Percentiles rank a stretch among this genome's conserved stretches.
phyloP scores from a whole-genome alignment of 1,284 basidiomycete species.

The Pseudozyma pruni region DNA sequence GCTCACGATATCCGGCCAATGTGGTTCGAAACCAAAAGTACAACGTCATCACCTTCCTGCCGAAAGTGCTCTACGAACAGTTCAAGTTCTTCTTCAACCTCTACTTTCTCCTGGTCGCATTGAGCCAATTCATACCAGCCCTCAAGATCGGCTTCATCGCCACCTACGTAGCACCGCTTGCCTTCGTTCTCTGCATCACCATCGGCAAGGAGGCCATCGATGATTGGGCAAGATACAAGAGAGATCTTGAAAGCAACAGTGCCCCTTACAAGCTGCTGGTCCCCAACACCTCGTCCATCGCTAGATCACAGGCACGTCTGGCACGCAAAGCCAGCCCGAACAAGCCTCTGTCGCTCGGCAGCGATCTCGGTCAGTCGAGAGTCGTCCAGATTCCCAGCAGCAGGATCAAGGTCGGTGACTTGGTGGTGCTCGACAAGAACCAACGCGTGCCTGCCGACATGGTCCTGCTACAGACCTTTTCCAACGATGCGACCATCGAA shows the following conservation, averaged over 20 bases:
- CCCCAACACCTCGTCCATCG: conserved; percentile 52
- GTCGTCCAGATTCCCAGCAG: conserved; percentile 76
- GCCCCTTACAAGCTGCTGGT: conserved; percentile 86
- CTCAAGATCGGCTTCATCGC: conserved; percentile 97
- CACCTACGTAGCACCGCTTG: conserved; percentile 95
- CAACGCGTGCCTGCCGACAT: conserved; percentile 96
- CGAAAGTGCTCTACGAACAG: conserved; percentile 96
- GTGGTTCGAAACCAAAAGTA: conserved; percentile 98
- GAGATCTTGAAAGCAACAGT: conserved; percentile 94
- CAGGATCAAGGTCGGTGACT: conserved; percentile 87
- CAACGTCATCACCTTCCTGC: conserved; percentile 91
- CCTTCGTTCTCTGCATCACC: conserved; percentile 91
- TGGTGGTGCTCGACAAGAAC: conserved; percentile 93
- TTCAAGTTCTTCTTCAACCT: conserved; percentile 99
- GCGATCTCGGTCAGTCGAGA: conserved; percentile 33
- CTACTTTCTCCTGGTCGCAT: conserved; percentile 95
- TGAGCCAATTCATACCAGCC: conserved; percentile 94
- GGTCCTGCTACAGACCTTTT: conserved; percentile 82
- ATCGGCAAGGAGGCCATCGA: conserved; percentile 99
- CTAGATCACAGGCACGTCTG: conserved; percentile 27
- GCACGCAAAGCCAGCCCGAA: conserved; percentile 29
- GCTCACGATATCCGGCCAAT: conserved; percentile 74
- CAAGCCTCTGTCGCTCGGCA: conserved; percentile 29
- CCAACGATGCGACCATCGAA: conserved; percentile 51
- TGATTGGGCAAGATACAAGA: conserved; percentile 90